Evolutionary conservation across 768 basidiomycete genomes (phyloP), one percentile per base, ranked within the genome.

Genomic region (Aureoboletus auriporus): DNA sequence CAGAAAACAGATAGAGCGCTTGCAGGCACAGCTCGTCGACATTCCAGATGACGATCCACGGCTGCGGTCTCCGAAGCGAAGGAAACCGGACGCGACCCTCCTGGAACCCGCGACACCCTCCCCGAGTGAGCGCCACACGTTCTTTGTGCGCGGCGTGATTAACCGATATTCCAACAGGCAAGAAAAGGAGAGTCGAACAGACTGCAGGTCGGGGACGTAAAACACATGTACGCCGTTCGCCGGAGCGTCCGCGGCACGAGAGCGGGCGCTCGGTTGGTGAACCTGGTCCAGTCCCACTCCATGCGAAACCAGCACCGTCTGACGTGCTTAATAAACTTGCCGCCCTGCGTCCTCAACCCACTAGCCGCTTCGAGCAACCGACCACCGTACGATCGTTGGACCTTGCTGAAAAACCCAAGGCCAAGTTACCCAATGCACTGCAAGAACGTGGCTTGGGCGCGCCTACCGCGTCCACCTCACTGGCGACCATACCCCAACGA

Each of bases 91-190:
- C 8, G 51, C 69, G 4, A 62, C 66, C 3, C 58, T 77, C 12
- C 56, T 76, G 0, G 77, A 71, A 1, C 77, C 77, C 8, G 65
- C 69, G 1, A 80, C 76, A 1, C 87, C 87, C 8, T 86, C 87
- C 31, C 83, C 83, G 5, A 85, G 85, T 87, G 54, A 63, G 75
- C 64, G n/a, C 36, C 30, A n/a, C 16, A 20, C 20, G 16, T 46
- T 47, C 33, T 28, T 23, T 23, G 28, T 23, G 7, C 30, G 36
- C 12, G 1, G 35, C 23, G 39, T 27, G 13, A 33, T 50, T 47
- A n/a, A 56, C 16, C 3, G 35, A 45, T 23, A 20, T 6, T 29
- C 41, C 42, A 20, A 14, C 54, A 67, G 67, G 54, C 43, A 61
- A 77, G 68, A 78, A 77, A 58, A 69, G 75, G 51, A 82, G 77